Percentiles rank a stretch among this genome's conserved stretches.
Conservation (phyloP, 106 monocot genomes). For the Dendrobium nobile region DNA sequence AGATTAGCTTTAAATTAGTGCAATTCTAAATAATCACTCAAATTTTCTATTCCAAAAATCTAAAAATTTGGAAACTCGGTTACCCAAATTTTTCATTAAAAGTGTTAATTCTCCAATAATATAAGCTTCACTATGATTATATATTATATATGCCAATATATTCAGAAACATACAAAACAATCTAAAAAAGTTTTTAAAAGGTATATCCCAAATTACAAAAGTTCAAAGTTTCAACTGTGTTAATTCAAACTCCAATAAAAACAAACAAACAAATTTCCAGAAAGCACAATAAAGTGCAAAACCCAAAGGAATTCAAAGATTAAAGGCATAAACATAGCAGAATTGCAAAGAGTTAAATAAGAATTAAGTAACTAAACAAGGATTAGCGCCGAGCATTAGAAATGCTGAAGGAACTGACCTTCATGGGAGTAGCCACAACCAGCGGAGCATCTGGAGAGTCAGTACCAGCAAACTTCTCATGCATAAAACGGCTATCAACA, state of each 20-base stretch:
- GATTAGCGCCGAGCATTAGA: conserved; percentile 21
- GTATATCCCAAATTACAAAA: background rate
- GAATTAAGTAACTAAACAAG: background rate
- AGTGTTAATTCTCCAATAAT: too few species aligned
- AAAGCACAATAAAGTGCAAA: background rate
- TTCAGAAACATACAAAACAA: too few species aligned
- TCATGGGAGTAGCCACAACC: conserved; percentile 88
- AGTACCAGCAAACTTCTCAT: conserved; percentile 65
- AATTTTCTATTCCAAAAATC: too few species aligned
- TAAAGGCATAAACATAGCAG: background rate
- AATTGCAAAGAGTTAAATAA: background rate
- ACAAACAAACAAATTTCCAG: background rate
- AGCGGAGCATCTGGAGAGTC: conserved; percentile 85
- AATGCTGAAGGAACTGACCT: conserved; percentile 89
- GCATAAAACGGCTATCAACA: conserved; percentile 94
- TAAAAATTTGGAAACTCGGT: too few species aligned
- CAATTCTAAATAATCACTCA: too few species aligned
- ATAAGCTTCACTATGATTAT: too few species aligned
- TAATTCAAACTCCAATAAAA: background rate
- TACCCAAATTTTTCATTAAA: too few species aligned
- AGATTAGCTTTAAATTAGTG: too few species aligned
- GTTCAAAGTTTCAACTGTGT: background rate
- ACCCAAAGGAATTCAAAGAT: background rate
- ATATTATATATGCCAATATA: too few species aligned
- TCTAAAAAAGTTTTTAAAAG: too few species aligned